Percentiles rank a stretch among this genome's conserved stretches.
These are phyloP conservation scores for Luzula sylvatica DNA, from an alignment of 176 grass and related monocot genomes.

Conservation along the genomic window DNA sequence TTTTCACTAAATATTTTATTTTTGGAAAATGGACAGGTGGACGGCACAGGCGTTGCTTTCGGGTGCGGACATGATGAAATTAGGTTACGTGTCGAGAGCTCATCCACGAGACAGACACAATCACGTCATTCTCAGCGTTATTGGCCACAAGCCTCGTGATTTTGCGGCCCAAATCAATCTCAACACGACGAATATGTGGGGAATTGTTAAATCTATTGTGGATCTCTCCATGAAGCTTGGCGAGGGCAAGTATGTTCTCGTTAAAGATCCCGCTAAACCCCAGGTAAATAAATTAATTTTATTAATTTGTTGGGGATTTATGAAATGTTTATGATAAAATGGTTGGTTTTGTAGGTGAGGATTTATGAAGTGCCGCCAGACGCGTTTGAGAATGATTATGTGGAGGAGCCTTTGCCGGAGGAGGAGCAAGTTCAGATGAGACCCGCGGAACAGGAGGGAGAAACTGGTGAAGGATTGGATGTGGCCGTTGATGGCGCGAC, in stretches of 20 bases:
- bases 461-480: conserved; percentile 36
- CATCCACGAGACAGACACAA: conserved; percentile 69
- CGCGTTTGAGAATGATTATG: conserved; percentile 86
- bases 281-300: conserved; percentile 22
- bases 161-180: conserved; percentile 79
- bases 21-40: conserved; percentile 35
- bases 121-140: conserved; percentile 57
- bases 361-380: conserved; percentile 67
- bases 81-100: conserved; percentile 64
- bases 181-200: conserved; percentile 88
- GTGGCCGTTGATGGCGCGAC: conserved; percentile 53
- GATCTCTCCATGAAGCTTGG: conserved; percentile 78
- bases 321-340: too few relatives aligned
- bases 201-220: conserved; percentile 77
- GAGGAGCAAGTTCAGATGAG: conserved; percentile 66
- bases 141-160: conserved; percentile 71
- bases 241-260: conserved; percentile 82
- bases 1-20: neutral
- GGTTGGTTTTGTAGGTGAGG: conserved; percentile 27
- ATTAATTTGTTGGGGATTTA: too few relatives aligned
- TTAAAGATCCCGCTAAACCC: conserved; percentile 67
- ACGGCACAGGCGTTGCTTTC: conserved; percentile 63
- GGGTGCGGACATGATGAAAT: conserved; percentile 74
- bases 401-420: conserved; percentile 84
- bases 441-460: conserved; percentile 34